Conservation (phyloP, 2,329 filamentous ascomycete genomes). For the Colletotrichum salicis region DNA sequence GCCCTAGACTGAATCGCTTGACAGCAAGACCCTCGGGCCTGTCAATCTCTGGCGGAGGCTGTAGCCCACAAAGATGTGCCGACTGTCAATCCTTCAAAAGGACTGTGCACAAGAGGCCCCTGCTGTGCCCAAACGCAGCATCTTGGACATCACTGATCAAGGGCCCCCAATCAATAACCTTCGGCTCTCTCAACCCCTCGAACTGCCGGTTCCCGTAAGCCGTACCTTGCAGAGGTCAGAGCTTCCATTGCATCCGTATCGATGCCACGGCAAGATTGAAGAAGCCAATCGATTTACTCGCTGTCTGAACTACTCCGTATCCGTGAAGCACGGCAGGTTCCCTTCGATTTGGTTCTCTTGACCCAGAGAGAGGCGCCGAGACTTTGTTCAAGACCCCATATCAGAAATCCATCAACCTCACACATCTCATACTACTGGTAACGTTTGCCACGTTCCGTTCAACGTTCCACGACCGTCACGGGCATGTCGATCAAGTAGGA, state of each 20-base stretch:
- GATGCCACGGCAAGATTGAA: background rate
- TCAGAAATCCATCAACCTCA: background rate
- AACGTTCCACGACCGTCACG: constrained; percentile 4
- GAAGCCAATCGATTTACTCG: background rate
- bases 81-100: constrained; percentile 15
- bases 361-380: background rate
- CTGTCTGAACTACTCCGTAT: background rate
- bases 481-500: constrained; percentile 17
- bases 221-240: constrained; percentile 18
- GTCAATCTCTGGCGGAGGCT: constrained; percentile 11
- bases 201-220: constrained; percentile 27
- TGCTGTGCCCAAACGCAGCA: background rate
- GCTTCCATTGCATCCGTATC: background rate
- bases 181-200: constrained; percentile 22
- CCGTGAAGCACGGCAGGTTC: background rate
- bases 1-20: constrained; percentile 12
- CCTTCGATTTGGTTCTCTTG: background rate
- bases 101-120: constrained; percentile 26
- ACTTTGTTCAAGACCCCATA: constrained; percentile 12
- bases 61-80: constrained; percentile 23
- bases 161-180: background rate
- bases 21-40: constrained; percentile 10
- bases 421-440: background rate
- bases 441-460: constrained; percentile 14
- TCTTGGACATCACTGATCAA: background rate